Conservation (phyloP, 2,329 filamentous ascomycete genomes). For the Didymella glomerata region DNA sequence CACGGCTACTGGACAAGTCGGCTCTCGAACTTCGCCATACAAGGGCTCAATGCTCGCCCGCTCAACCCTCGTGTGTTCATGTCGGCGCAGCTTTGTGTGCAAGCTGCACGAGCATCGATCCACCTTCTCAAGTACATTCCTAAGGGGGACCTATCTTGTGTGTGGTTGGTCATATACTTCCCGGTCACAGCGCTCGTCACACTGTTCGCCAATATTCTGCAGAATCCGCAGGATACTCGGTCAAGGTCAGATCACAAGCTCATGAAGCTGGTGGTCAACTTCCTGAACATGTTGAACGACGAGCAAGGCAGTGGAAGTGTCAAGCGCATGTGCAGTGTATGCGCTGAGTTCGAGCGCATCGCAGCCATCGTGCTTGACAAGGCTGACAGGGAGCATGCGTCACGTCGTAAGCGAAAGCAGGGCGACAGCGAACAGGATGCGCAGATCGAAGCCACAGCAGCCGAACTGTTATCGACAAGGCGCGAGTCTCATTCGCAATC, state of each 20-base stretch:
- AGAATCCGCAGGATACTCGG: constrained; percentile 89
- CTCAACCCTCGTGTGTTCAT: constrained; percentile 95
- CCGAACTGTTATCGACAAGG: constrained; percentile 45
- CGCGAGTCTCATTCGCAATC: constrained; percentile 38
- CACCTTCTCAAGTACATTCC: constrained; percentile 95
- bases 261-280: constrained; percentile 93
- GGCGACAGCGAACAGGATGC: constrained; percentile 60
- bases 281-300: constrained; percentile 85
- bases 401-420: constrained; percentile 84
- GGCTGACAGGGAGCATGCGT: constrained; percentile 82
- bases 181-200: constrained; percentile 95
- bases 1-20: constrained; percentile 98
- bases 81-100: constrained; percentile 90
- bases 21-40: constrained; percentile 92
- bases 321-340: constrained; percentile 91
- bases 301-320: constrained; percentile 92
- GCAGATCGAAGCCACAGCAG: constrained; percentile 49
- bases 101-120: constrained; percentile 90
- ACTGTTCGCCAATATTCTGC: constrained; percentile 92
- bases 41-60: constrained; percentile 88
- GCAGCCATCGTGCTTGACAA: constrained; percentile 90
- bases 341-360: constrained; percentile 95
- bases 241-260: constrained; percentile 88
- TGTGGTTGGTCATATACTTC: constrained; percentile 97
- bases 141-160: constrained; percentile 91